A percentile compares a stretch with the other conserved stretches of the same genome.
These are phyloP conservation scores for Quercus glauca DNA, from an alignment of 306 rosid genomes.

Conservation along the genomic window DNA sequence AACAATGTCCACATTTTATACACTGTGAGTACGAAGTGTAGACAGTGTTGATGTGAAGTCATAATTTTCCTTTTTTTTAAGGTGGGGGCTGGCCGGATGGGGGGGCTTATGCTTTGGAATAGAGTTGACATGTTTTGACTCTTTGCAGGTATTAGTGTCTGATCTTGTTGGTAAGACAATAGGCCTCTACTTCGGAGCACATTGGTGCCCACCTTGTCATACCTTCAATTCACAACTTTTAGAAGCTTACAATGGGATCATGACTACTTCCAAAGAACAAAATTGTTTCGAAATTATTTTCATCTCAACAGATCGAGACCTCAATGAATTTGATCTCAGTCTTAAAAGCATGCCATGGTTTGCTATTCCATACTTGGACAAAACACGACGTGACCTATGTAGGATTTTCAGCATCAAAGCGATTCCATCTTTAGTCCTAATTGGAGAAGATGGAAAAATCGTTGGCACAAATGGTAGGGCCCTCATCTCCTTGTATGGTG, in stretches of 20 bases:
- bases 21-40: no score
- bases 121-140: not conserved
- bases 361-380: conserved; percentile 68
- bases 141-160: conserved; percentile 50
- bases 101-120: not conserved
- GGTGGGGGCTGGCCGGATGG: no score
- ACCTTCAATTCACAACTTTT: conserved; percentile 66
- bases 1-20: no score
- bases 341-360: conserved; percentile 74
- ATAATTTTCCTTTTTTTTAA: no score
- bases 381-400: conserved; percentile 66
- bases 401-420: conserved; percentile 68
- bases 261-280: conserved; percentile 22
- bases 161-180: conserved; percentile 70
- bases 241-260: conserved; percentile 59
- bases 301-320: conserved; percentile 78
- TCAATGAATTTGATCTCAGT: conserved; percentile 58
- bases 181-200: conserved; percentile 79
- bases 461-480: conserved; percentile 53
- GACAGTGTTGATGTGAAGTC: no score
- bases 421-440: conserved; percentile 68
- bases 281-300: conserved; percentile 56
- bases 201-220: conserved; percentile 85
- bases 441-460: conserved; percentile 74
- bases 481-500: conserved; percentile 64